Base-by-base conservation (phyloP, 2,329 filamentous ascomycete genomes). In the Capronia americana region DNA sequence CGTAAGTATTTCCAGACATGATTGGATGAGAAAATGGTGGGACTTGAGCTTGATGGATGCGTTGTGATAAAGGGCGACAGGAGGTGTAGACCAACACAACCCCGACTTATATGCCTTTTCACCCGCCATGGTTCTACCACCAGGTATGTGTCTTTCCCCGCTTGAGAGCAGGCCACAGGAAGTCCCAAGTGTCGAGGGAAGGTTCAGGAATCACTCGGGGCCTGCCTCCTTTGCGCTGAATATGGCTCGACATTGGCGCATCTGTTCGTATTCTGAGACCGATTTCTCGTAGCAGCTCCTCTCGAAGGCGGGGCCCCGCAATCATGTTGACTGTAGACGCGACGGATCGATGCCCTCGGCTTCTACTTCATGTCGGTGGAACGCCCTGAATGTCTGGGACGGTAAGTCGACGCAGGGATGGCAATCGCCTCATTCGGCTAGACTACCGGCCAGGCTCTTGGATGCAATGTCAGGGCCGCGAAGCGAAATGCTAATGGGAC, bases 1-100 rank as follows among this genome's bases (percentile, higher is more conserved):
- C 54, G 20, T 41, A 57, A 20, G 14, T 54, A 24, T 30, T n/a
- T 54, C 51, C 51, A 12, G 51, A 54, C 51, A 54, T 54, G 26
- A 30, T 54, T 24, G 14, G 14, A 30, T 8, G 20, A 26, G 20
- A n/a, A 20, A 20, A 48, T 48, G 11, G 32, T 12, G 10, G 20
- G 7, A 20, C 17, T 48, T 48, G 6, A n/a, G 44, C n/a, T 11
- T 2, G 44, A 48, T 8, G 17, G 44, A 48, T 8, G 17, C 5
- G 44, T 7, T 34, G n/a, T 34, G 32, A 34, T 34, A 10, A 12
- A 12, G 32, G 10, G 10, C 12, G 10, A 11, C 32, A 12, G 32
- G 10, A 34, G 32, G 3, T 3, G 32, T 34, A 34, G 10, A 34
- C 32, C 32, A 34, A 34, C 32, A 20, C 8, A 11, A 48, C 23